Evolutionary conservation across 257 asterid species (phyloP).

Genomic region (Anisodus tanguticus): DNA sequence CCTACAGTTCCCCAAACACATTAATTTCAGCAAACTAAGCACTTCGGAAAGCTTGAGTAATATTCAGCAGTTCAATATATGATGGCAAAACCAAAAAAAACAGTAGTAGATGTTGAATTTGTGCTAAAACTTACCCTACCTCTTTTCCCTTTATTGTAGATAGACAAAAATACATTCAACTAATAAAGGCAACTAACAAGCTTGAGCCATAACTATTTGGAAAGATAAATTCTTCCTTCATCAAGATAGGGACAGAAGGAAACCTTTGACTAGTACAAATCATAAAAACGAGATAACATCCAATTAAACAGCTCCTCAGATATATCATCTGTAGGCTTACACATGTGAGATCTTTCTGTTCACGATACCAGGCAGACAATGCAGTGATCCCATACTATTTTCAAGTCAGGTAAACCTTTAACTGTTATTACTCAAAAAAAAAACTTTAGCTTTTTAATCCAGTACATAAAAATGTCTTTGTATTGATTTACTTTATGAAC

Average conservation of each 20-base stretch:
- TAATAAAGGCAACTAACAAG: slow-evolving; percentile 12
- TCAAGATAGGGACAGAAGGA: slow-evolving; percentile 15
- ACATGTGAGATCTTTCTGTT: slow-evolving; percentile 6
- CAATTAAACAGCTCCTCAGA: slow-evolving; percentile 8
- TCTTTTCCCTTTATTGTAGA: neutral
- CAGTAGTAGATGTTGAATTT: neutral
- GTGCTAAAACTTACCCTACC: neutral
- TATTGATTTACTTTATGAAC: neutral
- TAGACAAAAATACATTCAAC: neutral
- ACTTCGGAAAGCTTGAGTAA: slow-evolving; percentile 24
- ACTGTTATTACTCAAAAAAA: neutral
- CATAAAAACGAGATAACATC: neutral
- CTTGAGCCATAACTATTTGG: neutral
- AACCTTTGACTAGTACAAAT: neutral
- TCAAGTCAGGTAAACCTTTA: neutral
- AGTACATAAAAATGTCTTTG: neutral
- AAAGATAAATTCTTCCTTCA: neutral
- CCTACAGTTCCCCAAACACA: slow-evolving; percentile 48
- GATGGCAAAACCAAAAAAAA: neutral
- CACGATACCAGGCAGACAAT: neutral
- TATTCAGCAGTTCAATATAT: neutral
- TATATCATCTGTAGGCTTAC: slow-evolving; percentile 3
- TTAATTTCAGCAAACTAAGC: slow-evolving; percentile 22
- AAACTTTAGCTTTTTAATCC: neutral
- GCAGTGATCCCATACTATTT: neutral